These are phyloP conservation scores for Metrosideros polymorpha DNA, from an alignment of 441 rosid species.

Conservation along the genomic window DNA sequence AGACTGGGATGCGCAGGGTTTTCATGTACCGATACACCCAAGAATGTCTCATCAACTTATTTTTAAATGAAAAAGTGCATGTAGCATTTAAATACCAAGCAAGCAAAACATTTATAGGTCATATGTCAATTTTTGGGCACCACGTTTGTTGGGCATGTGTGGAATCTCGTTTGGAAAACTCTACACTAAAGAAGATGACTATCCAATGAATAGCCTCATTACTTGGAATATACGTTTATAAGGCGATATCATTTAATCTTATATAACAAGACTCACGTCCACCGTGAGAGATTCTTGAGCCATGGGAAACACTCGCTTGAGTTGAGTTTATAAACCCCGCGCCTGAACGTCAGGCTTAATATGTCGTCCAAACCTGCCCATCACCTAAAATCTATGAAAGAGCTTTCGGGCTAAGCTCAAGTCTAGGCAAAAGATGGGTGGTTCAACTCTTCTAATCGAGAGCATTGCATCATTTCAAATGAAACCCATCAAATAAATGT, in stretches of 20 bases:
- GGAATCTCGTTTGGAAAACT: background rate
- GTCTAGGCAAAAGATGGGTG: background rate
- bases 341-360: background rate
- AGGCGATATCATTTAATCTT: background rate
- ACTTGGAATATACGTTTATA: accelerated
- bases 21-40: accelerated
- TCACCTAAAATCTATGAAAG: accelerated
- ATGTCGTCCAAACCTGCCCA: background rate
- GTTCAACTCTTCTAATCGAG: background rate
- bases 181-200: background rate
- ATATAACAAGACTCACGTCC: background rate
- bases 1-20: accelerated
- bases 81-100: background rate
- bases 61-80: background rate
- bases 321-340: background rate
- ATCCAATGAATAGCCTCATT: background rate
- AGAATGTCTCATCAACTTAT: accelerated
- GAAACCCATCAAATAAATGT: background rate
- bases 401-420: background rate
- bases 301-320: background rate
- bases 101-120: too few relatives aligned
- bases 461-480: accelerated
- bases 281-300: background rate
- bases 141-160: background rate
- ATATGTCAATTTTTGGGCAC: background rate